Base-by-base conservation (phyloP, 164 flowering plant species). In the Macadamia tetraphylla region DNA sequence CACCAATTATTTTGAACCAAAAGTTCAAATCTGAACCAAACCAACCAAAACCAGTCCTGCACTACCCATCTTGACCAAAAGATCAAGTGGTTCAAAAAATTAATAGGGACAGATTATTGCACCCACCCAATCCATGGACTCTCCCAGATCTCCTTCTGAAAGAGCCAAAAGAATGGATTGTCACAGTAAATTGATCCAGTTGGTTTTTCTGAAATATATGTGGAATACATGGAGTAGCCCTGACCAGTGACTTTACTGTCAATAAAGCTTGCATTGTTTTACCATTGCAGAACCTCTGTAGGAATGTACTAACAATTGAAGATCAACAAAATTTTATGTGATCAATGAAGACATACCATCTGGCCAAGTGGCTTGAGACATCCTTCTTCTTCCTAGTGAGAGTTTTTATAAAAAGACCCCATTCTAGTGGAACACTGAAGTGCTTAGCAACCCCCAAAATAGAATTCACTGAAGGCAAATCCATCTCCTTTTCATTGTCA, bases 391-490 rank as follows among this genome's bases (percentile, higher is more conserved):
- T 87, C 69, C 60, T 73, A 58, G 64, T 73, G 60, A 94, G 69
- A 70, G 78, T 80, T 75, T 79, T 75, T 43, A 88, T 55, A 76
- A 83, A 86, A 63, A 84, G 64, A 55, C 76, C 62, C 91, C 88
- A 86, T 70, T 83, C 92, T 57, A 70, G 70, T 48, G 92, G 85
- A 74, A 83, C 64, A 63, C 66, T 64, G n/a, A 65, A 55, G 18
- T 61, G 49, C 58, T 58, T 35, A 51, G 69, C 14, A 64, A 55
- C 66, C 49, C 79, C 78, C 64, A 64, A 48, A 63, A 29, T 29
- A 68, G 69, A 77, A 67, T 73, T 70, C 66, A 58, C 52, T 14
- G 62, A 40, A 42, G 75, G 40, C n/a, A 55, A 42, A n/a, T 66
- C 69, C 48, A 70, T 57, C 35, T 66, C 59, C 49, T 59, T 69